These are phyloP conservation scores for Phytophthora niederhauseri DNA, from an alignment of 352 stramenopile genomes.

Conservation along the genomic window DNA sequence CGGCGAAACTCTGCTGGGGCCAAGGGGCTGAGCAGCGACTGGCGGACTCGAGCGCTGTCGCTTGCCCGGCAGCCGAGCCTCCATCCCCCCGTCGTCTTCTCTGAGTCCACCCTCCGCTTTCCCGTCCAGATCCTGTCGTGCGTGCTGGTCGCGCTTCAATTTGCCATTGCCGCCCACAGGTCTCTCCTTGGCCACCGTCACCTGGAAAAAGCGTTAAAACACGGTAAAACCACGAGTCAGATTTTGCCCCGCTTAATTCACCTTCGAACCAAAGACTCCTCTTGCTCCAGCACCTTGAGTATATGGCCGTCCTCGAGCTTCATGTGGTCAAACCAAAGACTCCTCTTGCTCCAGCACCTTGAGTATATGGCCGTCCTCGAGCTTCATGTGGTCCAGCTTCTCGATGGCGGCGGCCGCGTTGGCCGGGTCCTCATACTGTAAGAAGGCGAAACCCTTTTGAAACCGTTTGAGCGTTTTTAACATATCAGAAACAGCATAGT, in stretches of 20 bases:
- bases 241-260: neutral
- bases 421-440: conserved; percentile 67
- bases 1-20: conserved; percentile 16
- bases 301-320: conserved; percentile 72
- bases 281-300: conserved; percentile 53
- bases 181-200: conserved; percentile 69
- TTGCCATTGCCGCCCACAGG: conserved; percentile 49
- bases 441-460: conserved; percentile 75
- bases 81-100: conserved; percentile 34
- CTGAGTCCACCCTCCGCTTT: conserved; percentile 20
- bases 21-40: conserved; percentile 17
- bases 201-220: conserved; percentile 37
- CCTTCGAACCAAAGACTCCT: neutral
- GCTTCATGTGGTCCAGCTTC: conserved; percentile 62
- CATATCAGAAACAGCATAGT: conserved; percentile 10
- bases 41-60: conserved; percentile 68
- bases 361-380: conserved; percentile 75
- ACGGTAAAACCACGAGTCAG: neutral
- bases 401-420: conserved; percentile 60
- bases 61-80: conserved; percentile 52
- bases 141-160: conserved; percentile 73
- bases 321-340: conserved; percentile 39
- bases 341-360: conserved; percentile 42
- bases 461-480: neutral
- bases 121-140: conserved; percentile 43